A percentile compares a stretch with the other conserved stretches of the same genome.
These are phyloP conservation scores for Alisma plantagoaquatica DNA, from an alignment of 106 monocot genomes.

Conservation along the genomic window DNA sequence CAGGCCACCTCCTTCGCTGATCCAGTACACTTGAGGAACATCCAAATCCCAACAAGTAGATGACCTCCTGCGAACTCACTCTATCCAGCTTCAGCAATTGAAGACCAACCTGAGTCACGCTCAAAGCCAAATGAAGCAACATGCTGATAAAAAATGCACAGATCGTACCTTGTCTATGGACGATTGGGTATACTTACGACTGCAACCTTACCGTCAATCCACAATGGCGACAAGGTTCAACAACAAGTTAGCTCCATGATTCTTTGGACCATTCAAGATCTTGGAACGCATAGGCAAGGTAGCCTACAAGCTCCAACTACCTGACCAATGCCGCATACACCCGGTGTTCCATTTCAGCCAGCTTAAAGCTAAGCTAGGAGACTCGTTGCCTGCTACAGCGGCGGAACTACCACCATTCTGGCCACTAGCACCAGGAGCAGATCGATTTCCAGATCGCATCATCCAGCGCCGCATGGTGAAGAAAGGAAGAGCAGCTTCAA, in stretches of 20 bases:
- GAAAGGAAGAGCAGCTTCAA: no score
- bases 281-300: not conserved
- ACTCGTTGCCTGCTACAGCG: no score
- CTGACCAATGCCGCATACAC: not conserved
- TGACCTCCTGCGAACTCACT: not conserved
- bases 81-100: not conserved
- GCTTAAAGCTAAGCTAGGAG: no score
- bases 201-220: slow-evolving; percentile 4
- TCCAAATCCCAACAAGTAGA: not conserved
- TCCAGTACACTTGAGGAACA: not conserved
- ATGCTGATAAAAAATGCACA: not conserved
- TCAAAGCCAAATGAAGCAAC: not conserved
- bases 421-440: no score
- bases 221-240: not conserved
- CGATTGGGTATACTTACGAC: not conserved
- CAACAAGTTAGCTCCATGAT: not conserved
- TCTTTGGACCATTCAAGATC: slow-evolving; percentile 4
- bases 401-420: no score
- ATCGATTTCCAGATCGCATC: no score
- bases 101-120: not conserved
- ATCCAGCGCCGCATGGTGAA: no score
- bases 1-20: not conserved
- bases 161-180: not conserved
- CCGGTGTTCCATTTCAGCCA: slow-evolving; percentile 1
- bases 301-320: slow-evolving; percentile 1